phyloP scores from a whole-genome alignment of 306 rosid genomes.

The Acacia crassicarpa region DNA sequence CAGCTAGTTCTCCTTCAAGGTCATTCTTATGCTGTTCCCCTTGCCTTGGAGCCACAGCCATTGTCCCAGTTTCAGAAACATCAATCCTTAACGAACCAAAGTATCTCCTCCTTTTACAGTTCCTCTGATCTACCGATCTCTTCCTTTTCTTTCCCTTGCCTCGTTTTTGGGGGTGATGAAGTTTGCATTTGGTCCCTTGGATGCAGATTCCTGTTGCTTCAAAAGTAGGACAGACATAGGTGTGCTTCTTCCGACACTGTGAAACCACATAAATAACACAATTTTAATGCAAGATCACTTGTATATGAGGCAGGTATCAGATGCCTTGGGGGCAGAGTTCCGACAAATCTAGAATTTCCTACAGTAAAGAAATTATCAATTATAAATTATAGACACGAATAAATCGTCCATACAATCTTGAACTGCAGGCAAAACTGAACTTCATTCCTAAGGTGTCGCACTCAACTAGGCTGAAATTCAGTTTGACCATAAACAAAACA shows the following conservation, averaged over 20 bases:
- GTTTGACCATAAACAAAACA: not conserved
- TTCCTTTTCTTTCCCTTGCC: constrained; percentile 65
- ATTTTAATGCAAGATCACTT: not conserved
- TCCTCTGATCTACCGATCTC: constrained; percentile 44
- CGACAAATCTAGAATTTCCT: not conserved
- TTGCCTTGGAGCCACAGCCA: constrained; percentile 36
- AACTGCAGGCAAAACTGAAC: constrained; percentile 2
- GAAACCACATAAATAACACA: constrained; percentile 32
- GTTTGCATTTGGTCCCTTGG: constrained; percentile 75
- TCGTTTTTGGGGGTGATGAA: constrained; percentile 78
- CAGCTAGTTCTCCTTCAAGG: constrained; percentile 40
- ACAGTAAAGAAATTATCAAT: not conserved
- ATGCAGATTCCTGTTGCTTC: constrained; percentile 82
- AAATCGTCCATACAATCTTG: not conserved
- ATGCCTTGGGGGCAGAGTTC: not conserved
- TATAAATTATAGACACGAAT: not conserved
- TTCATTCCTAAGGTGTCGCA: not conserved
- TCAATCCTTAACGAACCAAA: constrained; percentile 43
- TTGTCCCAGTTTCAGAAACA: constrained; percentile 29
- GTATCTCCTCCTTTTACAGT: constrained; percentile 56
- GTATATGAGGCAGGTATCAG: not conserved
- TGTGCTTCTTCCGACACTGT: constrained; percentile 95
- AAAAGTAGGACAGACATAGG: constrained; percentile 77
- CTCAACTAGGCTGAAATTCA: not conserved
- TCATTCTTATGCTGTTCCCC: constrained; percentile 19